Evolutionary conservation across 768 basidiomycete genomes (phyloP), one percentile per base, ranked within the genome.

Genomic region (Coprinopsis cinerea): DNA sequence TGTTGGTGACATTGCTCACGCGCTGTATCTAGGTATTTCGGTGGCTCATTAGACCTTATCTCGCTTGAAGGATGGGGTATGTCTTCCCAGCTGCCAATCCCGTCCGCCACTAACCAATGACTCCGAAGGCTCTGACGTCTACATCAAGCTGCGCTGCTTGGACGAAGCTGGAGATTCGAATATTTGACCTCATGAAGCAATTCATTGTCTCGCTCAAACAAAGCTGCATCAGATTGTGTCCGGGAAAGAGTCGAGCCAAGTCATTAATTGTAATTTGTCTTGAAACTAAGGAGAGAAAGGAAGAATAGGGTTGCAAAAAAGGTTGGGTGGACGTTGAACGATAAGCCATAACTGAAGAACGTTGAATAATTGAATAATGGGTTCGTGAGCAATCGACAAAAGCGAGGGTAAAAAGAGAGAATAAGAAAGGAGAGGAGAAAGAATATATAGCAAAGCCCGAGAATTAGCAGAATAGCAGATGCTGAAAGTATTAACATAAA

Each of bases 1-100:
- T 3, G 2, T 23, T 15, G 30, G 14, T 35, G 13, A 20, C 44
- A 30, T 17, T 37, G 10, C 22, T 58, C 17, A 42, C 47, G 11
- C 13, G 27, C 36, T 26, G 53, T 58, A 15, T 53, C 51, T 47
- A 83, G 81, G 55, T 93, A 93, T 62, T 94, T 94, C 57, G 90
- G 91, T 9, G 92, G 91, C 15, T 84, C 84, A 3, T 72, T 94
- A 22, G 86, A 92, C 56, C 68, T 95, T 36, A 78, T 88, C 52
- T 83, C 86, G 1, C 63, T 94, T 40, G 85, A 92, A 62, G 88
- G 90, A 10, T 91, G 88, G 88, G 89, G 88, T 79, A 59, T 61
- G 76, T 63, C 46, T 35, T 24, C 6, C 34, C 37, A 39, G 9
- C 18, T 52, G 47, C 18, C 17, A 14, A 23, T 14, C 11, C 18